Evolutionary conservation across 306 rosid species (phyloP).

Genomic region (Quercus dentata): DNA sequence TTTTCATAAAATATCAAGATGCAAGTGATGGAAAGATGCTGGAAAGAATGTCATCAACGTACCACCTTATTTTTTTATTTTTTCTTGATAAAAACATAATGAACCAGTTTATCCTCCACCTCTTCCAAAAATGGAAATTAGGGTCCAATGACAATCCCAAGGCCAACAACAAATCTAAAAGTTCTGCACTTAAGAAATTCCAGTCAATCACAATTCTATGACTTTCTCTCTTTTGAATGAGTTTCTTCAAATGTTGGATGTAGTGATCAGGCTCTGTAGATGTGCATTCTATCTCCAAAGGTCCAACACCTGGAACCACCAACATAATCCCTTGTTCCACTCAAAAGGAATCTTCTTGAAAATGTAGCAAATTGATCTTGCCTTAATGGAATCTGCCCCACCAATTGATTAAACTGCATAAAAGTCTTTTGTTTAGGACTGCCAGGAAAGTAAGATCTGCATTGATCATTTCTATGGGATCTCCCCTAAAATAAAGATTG

Average conservation of each 20-base stretch:
- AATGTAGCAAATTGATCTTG: constrained; percentile 23
- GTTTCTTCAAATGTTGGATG: neutral
- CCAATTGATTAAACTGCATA: constrained; percentile 19
- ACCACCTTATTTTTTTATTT: too few species aligned
- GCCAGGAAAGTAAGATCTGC: too few species aligned
- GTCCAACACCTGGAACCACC: too few species aligned
- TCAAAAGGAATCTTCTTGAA: neutral
- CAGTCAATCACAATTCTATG: neutral
- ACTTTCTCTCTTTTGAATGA: too few species aligned
- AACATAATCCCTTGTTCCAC: constrained; percentile 20
- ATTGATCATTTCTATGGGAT: too few species aligned
- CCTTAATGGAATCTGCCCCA: constrained; percentile 8
- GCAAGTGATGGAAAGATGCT: constrained; percentile 3
- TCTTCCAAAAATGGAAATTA: constrained; percentile 21
- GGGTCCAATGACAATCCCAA: neutral
- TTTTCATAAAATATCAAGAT: neutral
- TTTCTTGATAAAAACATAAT: too few species aligned
- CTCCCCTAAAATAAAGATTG: too few species aligned
- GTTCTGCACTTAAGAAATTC: constrained; percentile 1
- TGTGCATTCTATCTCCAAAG: neutral
- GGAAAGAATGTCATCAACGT: neutral
- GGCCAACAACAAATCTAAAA: constrained; percentile 12
- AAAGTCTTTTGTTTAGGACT: too few species aligned
- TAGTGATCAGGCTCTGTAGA: neutral
- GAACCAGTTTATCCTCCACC: constrained; percentile 19